Evolutionary conservation across 257 asterid genomes (phyloP), one percentile per base, ranked within the genome.

Genomic region (Leonotis leonurus): DNA sequence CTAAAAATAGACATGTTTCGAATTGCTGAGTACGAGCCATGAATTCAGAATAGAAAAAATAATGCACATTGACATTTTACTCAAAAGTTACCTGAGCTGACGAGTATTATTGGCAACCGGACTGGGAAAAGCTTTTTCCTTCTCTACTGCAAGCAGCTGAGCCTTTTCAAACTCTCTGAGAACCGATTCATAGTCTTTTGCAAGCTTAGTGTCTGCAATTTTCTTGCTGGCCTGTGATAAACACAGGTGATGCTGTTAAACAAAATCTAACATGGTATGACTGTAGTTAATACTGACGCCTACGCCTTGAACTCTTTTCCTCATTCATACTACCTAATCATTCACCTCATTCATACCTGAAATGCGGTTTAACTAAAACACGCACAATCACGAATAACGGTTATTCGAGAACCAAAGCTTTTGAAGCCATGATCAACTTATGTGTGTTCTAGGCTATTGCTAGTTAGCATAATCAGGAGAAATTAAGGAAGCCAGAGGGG

Each of bases 111-210:
- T n/a, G 46, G 78, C 69, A 62, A 51, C 45, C 36, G 62, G 73
- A 49, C 75, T 70, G 50, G 70, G 36, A 60, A 33, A 72, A 57
- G 82, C 71, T 50, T 76, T 70, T 71, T 73, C 80, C 71, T 70
- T 77, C 69, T 83, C 62, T 27, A 80, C 86, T 27, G 83, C 86
- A 70, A 80, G 74, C 56, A 65, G 62, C 75, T 83, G 86, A 45
- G 78, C 78, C 72, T 80, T 83, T 44, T 83, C 80, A 65, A 80
- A 83, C 30, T 83, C 89, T 70, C 71, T 83, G 60, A 83, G 63
- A 24, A 80, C 78, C 22, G 75, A 58, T 62, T 80, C 80, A 40
- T 80, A 83, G 52, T 83, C 86, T 77, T 71, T 83, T 24, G 86
- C 72, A 64, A 83, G 84, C 72, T 83, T 83, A 39, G 83, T 81